These are phyloP conservation scores for Aspergillus cejpii DNA, from an alignment of 2,329 filamentous ascomycete species.

Conservation along the genomic window DNA sequence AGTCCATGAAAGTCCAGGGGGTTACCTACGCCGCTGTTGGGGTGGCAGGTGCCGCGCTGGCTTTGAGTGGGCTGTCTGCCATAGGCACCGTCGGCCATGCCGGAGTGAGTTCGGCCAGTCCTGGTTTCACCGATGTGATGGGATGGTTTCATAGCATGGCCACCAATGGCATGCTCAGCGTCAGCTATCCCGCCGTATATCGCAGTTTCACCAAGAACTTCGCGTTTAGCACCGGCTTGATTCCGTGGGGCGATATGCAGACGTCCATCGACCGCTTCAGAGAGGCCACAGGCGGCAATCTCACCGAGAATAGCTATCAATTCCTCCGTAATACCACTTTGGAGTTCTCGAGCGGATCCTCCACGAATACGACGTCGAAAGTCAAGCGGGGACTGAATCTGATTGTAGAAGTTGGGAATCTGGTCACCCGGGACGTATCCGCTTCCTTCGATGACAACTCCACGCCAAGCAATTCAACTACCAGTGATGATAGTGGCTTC, in stretches of 20 bases:
- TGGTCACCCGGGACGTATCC: slow-evolving; percentile 49
- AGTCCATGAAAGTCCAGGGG: slow-evolving; percentile 65
- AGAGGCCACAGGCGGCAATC: slow-evolving; percentile 71
- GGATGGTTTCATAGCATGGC: slow-evolving; percentile 91
- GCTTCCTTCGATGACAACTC: slow-evolving; percentile 40
- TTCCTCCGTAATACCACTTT: slow-evolving; percentile 70
- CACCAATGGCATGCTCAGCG: slow-evolving; percentile 92
- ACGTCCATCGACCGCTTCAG: slow-evolving; percentile 78
- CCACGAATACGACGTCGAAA: slow-evolving; percentile 39
- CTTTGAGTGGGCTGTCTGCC: slow-evolving; percentile 66
- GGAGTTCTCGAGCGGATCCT: slow-evolving; percentile 58
- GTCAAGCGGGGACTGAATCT: slow-evolving; percentile 52
- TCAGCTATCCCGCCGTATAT: slow-evolving; percentile 80
- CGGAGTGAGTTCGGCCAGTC: slow-evolving; percentile 62
- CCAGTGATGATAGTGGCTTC: slow-evolving; percentile 35
- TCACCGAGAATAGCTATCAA: slow-evolving; percentile 69
- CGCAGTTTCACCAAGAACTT: slow-evolving; percentile 89
- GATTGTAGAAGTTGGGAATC: slow-evolving; percentile 38
- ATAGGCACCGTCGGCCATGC: slow-evolving; percentile 54
- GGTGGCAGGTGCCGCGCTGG: slow-evolving; percentile 74
- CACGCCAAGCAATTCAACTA: slow-evolving; percentile 21
- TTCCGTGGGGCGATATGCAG: slow-evolving; percentile 78
- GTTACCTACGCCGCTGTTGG: slow-evolving; percentile 80
- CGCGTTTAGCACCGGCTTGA: slow-evolving; percentile 76
- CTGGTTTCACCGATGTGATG: slow-evolving; percentile 77